Conservation (phyloP, 805 yeast genomes). For the Candida gorgasii region DNA sequence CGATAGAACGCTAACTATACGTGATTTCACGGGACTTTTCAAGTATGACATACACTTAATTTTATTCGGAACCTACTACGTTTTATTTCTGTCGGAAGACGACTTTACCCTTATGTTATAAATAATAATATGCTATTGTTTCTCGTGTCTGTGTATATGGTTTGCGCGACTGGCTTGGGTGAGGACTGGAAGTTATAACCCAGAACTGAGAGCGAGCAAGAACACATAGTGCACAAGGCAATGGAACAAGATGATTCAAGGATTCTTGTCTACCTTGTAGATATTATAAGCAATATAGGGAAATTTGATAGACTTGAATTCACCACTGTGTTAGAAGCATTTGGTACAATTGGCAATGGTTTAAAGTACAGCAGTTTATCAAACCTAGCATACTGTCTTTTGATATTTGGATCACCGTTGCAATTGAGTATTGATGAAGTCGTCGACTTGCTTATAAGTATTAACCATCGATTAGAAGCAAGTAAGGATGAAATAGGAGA, state of each 20-base stretch:
- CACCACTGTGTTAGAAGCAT: background rate
- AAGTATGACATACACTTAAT: conserved; percentile 3
- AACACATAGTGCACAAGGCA: background rate
- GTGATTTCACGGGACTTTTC: conserved; percentile 7
- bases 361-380: conserved; percentile 1
- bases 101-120: background rate
- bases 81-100: background rate
- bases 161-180: background rate
- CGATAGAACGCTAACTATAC: background rate
- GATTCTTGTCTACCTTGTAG: conserved; percentile 5
- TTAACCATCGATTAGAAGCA: background rate
- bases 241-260: conserved; percentile 2
- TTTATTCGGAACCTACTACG: background rate
- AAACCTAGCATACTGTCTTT: conserved; percentile 1
- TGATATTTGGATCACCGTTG: conserved; percentile 4
- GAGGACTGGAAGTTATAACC: background rate
- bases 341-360: background rate
- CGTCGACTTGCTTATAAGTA: background rate
- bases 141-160: conserved; percentile 5
- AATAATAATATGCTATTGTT: background rate
- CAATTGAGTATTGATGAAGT: conserved; percentile 1
- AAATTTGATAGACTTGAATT: background rate
- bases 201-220: background rate
- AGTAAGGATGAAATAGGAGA: conserved; percentile 1
- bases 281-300: conserved; percentile 1